These are phyloP conservation scores for Fraxinus latifolia DNA, from an alignment of 305 asterid genomes.

Conservation along the genomic window DNA sequence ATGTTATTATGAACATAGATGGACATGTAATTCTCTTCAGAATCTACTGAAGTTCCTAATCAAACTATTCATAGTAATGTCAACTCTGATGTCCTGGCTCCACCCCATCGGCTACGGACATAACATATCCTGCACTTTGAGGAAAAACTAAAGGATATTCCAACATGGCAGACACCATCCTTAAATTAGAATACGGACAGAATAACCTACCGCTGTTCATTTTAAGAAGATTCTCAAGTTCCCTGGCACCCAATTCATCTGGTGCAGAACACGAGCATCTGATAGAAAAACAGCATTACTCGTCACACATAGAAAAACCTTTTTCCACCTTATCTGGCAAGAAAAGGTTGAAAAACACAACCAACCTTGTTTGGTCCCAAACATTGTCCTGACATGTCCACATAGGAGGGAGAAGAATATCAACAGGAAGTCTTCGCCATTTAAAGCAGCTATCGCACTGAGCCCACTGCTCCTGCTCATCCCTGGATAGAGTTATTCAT, in stretches of 20 bases:
- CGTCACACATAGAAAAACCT: background rate
- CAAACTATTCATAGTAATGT: background rate
- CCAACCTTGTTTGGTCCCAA: constrained; percentile 56
- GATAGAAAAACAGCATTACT: constrained; percentile 27
- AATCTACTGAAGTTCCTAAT: background rate
- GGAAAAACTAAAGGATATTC: background rate
- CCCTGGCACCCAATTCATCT: constrained; percentile 63
- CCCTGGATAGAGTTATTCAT: constrained; percentile 43
- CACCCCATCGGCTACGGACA: background rate
- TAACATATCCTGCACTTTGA: background rate
- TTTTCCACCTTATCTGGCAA: background rate
- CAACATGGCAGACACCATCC: background rate
- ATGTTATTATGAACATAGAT: background rate
- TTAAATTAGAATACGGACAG: background rate
- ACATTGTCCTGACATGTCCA: constrained; percentile 80
- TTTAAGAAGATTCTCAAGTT: constrained; percentile 72
- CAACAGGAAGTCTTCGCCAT: constrained; percentile 76
- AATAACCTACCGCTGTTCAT: constrained; percentile 60
- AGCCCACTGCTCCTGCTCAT: constrained; percentile 79
- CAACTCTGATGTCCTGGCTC: background rate
- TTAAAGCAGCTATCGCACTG: constrained; percentile 82
- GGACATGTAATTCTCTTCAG: background rate
- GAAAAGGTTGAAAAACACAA: constrained; percentile 10
- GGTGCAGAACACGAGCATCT: constrained; percentile 78
- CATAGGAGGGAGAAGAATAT: constrained; percentile 75